Evolutionary conservation across 1,139 yeast genomes (phyloP), one percentile per base, ranked within the genome.

Genomic region (Yamadazyma dushanensis): DNA sequence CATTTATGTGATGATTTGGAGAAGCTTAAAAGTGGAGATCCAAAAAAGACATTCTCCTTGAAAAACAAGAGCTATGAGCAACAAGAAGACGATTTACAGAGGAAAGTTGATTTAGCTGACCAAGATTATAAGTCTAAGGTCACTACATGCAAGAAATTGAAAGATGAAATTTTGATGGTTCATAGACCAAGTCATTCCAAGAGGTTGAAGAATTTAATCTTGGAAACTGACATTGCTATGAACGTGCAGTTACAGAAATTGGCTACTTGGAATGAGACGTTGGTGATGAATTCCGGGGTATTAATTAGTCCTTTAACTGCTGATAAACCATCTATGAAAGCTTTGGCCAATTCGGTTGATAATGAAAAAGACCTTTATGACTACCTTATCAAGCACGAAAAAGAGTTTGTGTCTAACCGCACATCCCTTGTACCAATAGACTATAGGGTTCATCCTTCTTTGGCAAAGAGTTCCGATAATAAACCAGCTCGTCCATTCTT

Each of bases 181-280:
- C 83, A 83, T 53, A 77, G 98, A 47, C 98, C 97, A 8, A 80
- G 76, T 41, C 77, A 79, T 33, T 80, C 89, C 4, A 76, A 79
- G 44, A 83, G 80, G 47, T 70, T 92, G 49, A 85, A 83, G 54
- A 83, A 86, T 55, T 67, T 88, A 46, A 81, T 89, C 37, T 67
- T 88, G 46, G 97, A 90, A 58, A 74, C 87, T 58, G 97, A 92
- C 58, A 79, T 87, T 35, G 97, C 96, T 9, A 68, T 90, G 70
- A 79, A 88, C 43, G 79, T 89, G 35, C 97, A 90, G 59, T 67
- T 92, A 40, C 94, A 86, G 51, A 88, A 89, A 56, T 90, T 84
- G 54, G 83, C 97, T 5, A 85, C 92, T 26, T 84, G 89, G 73
- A 78, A 81, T 39, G 97, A 92, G 58, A 86, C 86, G 26, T 71